Percentiles rank a stretch among this genome's conserved stretches.
phyloP scores from a whole-genome alignment of 257 asterid species.

The Salvia splendens region DNA sequence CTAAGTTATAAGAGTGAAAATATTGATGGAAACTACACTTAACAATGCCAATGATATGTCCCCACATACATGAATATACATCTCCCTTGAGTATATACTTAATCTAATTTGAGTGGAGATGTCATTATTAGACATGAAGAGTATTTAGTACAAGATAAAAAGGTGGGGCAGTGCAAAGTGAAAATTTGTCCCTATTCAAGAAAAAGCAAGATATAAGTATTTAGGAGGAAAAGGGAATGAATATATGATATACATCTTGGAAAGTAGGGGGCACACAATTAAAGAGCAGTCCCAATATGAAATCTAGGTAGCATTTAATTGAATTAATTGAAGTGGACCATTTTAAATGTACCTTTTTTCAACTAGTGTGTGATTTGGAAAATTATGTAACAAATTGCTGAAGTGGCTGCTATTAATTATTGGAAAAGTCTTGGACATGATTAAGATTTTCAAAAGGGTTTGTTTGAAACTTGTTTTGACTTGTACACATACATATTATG shows the following conservation, averaged over 20 bases:
- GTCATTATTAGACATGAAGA: background rate
- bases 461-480: background rate
- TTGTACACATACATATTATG: no score
- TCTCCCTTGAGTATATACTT: background rate
- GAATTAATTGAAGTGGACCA: constrained; percentile 36
- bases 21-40: no score
- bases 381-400: background rate
- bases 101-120: background rate
- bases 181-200: constrained; percentile 34
- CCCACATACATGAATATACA: no score
- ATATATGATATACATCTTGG: constrained; percentile 10
- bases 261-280: constrained; percentile 31
- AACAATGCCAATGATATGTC: no score
- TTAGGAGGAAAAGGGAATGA: background rate
- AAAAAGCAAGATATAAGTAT: constrained; percentile 3
- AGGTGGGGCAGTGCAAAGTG: constrained; percentile 27
- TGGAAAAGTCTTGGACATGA: background rate
- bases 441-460: background rate
- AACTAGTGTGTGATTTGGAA: constrained; percentile 16
- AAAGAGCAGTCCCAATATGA: constrained; percentile 22
- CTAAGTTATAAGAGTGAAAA: no score
- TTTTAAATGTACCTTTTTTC: background rate
- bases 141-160: background rate
- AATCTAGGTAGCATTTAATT: constrained; percentile 38
- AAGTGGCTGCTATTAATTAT: constrained; percentile 22